phyloP scores from a whole-genome alignment of 2,329 filamentous ascomycete species.

The Cladosporium austrohemisphaericum region DNA sequence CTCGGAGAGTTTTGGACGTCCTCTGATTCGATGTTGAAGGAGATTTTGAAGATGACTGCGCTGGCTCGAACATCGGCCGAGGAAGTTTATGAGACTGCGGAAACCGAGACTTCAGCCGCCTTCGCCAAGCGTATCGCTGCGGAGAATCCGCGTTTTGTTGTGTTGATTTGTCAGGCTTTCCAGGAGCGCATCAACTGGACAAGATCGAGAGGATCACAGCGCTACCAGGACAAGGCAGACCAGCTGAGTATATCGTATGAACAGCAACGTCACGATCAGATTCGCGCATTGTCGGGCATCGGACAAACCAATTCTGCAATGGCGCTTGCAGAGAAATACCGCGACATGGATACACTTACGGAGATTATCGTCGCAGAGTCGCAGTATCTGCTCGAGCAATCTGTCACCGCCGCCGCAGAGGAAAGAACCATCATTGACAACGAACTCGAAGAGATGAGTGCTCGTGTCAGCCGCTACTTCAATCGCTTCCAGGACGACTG shows the following conservation, averaged over 20 bases:
- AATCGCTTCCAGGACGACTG: constrained; percentile 63
- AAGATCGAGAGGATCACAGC: constrained; percentile 49
- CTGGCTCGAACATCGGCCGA: constrained; percentile 40
- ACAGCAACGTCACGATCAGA: constrained; percentile 40
- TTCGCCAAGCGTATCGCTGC: constrained; percentile 48
- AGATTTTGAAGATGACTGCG: constrained; percentile 36
- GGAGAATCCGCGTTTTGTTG: constrained; percentile 53
- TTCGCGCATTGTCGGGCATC: constrained; percentile 43
- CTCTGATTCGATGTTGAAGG: constrained; percentile 45
- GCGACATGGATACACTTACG: constrained; percentile 61
- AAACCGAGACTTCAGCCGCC: constrained; percentile 22
- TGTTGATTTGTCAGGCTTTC: constrained; percentile 56
- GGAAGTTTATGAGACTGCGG: constrained; percentile 35
- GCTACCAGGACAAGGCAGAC: constrained; percentile 47
- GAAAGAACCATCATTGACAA: constrained; percentile 38
- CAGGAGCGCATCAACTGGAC: constrained; percentile 59
- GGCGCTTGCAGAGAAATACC: constrained; percentile 58
- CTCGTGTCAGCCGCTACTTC: constrained; percentile 51
- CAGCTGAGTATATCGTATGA: constrained; percentile 42
- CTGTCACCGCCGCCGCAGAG: constrained; percentile 25
- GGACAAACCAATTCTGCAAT: constrained; percentile 57
- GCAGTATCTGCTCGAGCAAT: constrained; percentile 33
- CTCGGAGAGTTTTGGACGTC: constrained; percentile 87
- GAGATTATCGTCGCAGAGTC: constrained; percentile 46
- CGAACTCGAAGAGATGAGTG: constrained; percentile 42